phyloP scores from a whole-genome alignment of 2,329 filamentous ascomycete genomes.

The Ascomycota sp. region DNA sequence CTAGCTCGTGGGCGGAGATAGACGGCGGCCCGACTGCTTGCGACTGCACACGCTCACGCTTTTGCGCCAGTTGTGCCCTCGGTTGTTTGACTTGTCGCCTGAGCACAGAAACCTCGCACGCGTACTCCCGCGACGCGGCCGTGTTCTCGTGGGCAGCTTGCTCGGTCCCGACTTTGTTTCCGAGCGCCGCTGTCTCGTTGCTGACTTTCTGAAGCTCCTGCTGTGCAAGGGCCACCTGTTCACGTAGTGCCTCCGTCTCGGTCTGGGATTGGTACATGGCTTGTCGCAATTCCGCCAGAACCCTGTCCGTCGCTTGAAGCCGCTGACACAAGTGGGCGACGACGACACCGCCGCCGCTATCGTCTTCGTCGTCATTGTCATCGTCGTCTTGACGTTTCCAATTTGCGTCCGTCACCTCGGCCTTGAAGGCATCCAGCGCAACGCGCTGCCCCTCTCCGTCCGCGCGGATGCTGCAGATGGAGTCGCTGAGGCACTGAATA shows the following conservation, averaged over 20 bases:
- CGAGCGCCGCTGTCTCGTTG: constrained; percentile 7
- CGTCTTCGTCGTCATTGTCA: too few relatives aligned
- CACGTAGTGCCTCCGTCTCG: constrained; percentile 4
- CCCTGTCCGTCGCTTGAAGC: constrained; percentile 5
- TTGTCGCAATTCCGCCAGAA: constrained; percentile 6
- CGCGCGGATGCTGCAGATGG: constrained; percentile 8
- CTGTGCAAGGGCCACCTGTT: constrained; percentile 7
- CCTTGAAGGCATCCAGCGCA: constrained; percentile 9
- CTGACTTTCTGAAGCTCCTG: constrained; percentile 7
- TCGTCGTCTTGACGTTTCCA: constrained; percentile 3
- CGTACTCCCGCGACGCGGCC: constrained; percentile 8
- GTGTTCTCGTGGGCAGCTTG: constrained; percentile 7
- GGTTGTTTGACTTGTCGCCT: constrained; percentile 14
- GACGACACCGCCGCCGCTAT: neutral
- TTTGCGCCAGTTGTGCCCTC: constrained; percentile 9
- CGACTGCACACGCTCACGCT: constrained; percentile 6
- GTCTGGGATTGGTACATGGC: constrained; percentile 4
- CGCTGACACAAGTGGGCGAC: constrained; percentile 7
- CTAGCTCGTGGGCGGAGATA: constrained; percentile 14
- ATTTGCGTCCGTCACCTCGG: constrained; percentile 6
- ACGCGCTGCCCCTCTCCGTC: constrained; percentile 6
- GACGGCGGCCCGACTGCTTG: constrained; percentile 2
- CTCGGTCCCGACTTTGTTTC: constrained; percentile 6
- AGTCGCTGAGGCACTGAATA: constrained; percentile 11
- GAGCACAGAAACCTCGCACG: constrained; percentile 12